phyloP scores from a whole-genome alignment of 2,329 filamentous ascomycete species.

The Ophiobolus disseminans region DNA sequence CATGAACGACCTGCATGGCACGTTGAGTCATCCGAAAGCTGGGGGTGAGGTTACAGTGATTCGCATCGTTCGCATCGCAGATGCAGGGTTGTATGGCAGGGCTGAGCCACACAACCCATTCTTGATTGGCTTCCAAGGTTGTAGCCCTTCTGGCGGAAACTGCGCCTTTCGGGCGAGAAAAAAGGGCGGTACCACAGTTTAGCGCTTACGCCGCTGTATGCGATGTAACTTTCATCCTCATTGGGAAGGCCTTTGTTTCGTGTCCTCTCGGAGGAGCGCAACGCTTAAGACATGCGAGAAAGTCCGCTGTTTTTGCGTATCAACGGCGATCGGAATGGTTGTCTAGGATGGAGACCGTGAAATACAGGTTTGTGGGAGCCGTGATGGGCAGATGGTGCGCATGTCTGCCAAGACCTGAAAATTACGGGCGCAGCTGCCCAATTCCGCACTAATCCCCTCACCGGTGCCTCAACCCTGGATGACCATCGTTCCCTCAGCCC shows the following conservation, averaged over 20 bases:
- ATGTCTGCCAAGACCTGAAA: constrained; percentile 4
- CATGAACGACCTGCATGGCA: background rate
- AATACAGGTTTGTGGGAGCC: background rate
- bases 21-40: background rate
- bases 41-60: background rate
- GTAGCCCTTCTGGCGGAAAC: background rate
- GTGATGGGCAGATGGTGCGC: background rate
- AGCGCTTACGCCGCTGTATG: constrained; percentile 8
- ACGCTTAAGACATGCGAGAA: too few species aligned
- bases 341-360: too few species aligned
- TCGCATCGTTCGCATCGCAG: background rate
- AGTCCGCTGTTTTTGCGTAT: too few species aligned
- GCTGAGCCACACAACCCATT: background rate
- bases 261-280: background rate
- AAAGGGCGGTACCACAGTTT: constrained; percentile 22
- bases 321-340: too few species aligned
- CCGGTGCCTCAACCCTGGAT: constrained; percentile 21
- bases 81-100: too few species aligned
- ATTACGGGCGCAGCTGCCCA: background rate
- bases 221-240: background rate
- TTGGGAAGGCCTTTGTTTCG: constrained; percentile 2
- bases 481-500: constrained; percentile 14
- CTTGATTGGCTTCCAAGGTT: background rate
- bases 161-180: constrained; percentile 1
- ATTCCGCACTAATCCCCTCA: constrained; percentile 20